Evolutionary conservation across 2,329 filamentous ascomycete genomes (phyloP).

Genomic region (Neonectria ditissima): DNA sequence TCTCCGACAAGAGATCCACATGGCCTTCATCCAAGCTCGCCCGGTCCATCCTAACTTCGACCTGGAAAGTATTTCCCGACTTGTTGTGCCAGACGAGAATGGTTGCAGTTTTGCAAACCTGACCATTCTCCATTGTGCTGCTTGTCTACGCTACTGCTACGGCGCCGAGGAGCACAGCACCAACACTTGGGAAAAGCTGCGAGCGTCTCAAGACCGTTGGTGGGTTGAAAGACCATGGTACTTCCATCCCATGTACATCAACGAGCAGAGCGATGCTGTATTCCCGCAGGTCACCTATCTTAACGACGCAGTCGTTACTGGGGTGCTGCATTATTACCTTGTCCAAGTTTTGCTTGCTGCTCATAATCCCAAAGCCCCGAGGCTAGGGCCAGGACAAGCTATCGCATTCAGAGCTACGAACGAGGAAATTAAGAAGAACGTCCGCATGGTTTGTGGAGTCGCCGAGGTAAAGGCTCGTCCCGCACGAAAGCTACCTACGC

Average conservation of each 20-base stretch:
- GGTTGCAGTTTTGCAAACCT: conserved; percentile 45
- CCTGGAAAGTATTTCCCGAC: conserved; percentile 36
- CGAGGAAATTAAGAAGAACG: conserved; percentile 45
- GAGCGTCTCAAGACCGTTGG: conserved; percentile 43
- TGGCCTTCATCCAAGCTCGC: conserved; percentile 47
- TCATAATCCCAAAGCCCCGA: conserved; percentile 44
- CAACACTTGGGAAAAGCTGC: conserved; percentile 36
- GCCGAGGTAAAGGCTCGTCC: conserved; percentile 38
- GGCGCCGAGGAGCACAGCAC: conserved; percentile 44
- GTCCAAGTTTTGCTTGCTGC: conserved; percentile 45
- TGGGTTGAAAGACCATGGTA: conserved; percentile 46
- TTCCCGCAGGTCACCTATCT: conserved; percentile 43
- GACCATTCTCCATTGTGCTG: conserved; percentile 45
- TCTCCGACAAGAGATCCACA: conserved; percentile 46
- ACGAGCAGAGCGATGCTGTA: conserved; percentile 18
- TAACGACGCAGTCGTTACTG: conserved; percentile 46
- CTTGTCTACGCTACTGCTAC: conserved; percentile 46
- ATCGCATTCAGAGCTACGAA: conserved; percentile 42
- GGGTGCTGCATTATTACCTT: conserved; percentile 45
- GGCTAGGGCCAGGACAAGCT: conserved; percentile 43
- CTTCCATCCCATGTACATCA: conserved; percentile 44
- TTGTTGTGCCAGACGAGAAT: conserved; percentile 39
- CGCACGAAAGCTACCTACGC: neutral
- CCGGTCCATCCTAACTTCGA: conserved; percentile 45
- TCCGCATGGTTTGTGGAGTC: conserved; percentile 45